Evolutionary conservation across 441 rosid species (phyloP).

Genomic region (Pelargonium citronellum): DNA sequence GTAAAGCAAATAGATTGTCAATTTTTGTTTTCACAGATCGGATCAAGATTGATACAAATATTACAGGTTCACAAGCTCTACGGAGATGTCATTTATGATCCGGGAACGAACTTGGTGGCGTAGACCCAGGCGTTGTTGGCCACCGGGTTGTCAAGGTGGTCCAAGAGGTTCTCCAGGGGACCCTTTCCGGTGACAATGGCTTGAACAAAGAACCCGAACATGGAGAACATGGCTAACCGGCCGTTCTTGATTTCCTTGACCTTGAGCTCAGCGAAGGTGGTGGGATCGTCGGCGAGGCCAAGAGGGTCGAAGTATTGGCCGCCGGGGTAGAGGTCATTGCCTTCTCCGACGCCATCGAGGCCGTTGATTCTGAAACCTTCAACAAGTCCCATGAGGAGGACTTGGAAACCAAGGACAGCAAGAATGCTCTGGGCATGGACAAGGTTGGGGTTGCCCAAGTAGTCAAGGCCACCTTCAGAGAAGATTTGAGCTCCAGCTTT

Average conservation of each 20-base stretch:
- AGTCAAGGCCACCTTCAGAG: constrained; percentile 13
- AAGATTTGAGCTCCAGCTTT: constrained; percentile 17
- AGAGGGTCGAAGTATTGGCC: constrained; percentile 13
- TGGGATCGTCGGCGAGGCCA: constrained; percentile 14
- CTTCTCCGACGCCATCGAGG: background rate
- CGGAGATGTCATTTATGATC: background rate
- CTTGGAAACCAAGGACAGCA: constrained; percentile 10
- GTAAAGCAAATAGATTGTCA: too few relatives aligned
- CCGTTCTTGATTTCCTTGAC: constrained; percentile 20
- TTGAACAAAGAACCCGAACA: constrained; percentile 19
- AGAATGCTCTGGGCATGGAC: constrained; percentile 19
- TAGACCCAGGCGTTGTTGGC: constrained; percentile 17
- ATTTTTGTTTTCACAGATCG: too few relatives aligned
- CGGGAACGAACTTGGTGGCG: constrained; percentile 18
- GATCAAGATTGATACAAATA: too few relatives aligned
- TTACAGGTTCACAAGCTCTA: too few relatives aligned
- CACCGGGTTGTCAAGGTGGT: constrained; percentile 15
- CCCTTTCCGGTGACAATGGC: constrained; percentile 18
- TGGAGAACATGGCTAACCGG: constrained; percentile 16
- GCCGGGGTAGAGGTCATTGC: constrained; percentile 14
- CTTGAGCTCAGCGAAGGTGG: constrained; percentile 17
- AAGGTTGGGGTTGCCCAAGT: constrained; percentile 15
- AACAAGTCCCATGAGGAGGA: constrained; percentile 14
- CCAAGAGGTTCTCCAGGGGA: constrained; percentile 14
- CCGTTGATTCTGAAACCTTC: constrained; percentile 16